Evolutionary conservation across 2,329 filamentous ascomycete species (phyloP).

Genomic region (Malbranchea zuffiana): DNA sequence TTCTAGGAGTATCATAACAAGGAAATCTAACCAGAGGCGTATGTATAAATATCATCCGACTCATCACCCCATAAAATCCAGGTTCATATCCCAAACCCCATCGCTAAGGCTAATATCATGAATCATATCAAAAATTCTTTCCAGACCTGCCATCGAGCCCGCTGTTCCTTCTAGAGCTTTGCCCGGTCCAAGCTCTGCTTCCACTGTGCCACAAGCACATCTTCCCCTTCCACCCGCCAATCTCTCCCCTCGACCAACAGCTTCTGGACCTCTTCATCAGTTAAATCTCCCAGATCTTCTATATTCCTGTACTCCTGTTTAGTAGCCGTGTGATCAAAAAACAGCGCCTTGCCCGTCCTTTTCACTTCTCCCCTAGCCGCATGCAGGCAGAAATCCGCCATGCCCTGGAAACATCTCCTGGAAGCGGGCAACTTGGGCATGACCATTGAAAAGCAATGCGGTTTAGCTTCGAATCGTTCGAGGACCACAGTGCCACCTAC

Average conservation of each 20-base stretch:
- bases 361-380: conserved; percentile 22
- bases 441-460: conserved; percentile 46
- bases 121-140: too few species aligned
- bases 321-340: conserved; percentile 23
- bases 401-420: conserved; percentile 44
- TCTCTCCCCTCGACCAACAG: conserved; percentile 20
- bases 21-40: too few species aligned
- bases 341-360: conserved; percentile 20
- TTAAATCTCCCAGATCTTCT: conserved; percentile 24
- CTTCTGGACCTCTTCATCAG: conserved; percentile 28
- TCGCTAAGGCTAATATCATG: too few species aligned
- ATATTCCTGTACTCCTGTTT: conserved; percentile 23
- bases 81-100: too few species aligned
- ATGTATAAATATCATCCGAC: too few species aligned
- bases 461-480: conserved; percentile 37
- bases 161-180: too few species aligned
- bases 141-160: too few species aligned
- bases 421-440: conserved; percentile 40
- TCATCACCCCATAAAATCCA: too few species aligned
- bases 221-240: conserved; percentile 29
- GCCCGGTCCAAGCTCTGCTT: conserved; percentile 16
- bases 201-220: conserved; percentile 24
- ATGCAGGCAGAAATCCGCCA: conserved; percentile 44
- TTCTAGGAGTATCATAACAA: too few species aligned
- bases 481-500: conserved; percentile 29